A percentile compares a stretch with the other conserved stretches of the same genome.
Evolutionary conservation across 371 early-diverging fungal species (phyloP).

Genomic region (Rhizopus sp.): DNA sequence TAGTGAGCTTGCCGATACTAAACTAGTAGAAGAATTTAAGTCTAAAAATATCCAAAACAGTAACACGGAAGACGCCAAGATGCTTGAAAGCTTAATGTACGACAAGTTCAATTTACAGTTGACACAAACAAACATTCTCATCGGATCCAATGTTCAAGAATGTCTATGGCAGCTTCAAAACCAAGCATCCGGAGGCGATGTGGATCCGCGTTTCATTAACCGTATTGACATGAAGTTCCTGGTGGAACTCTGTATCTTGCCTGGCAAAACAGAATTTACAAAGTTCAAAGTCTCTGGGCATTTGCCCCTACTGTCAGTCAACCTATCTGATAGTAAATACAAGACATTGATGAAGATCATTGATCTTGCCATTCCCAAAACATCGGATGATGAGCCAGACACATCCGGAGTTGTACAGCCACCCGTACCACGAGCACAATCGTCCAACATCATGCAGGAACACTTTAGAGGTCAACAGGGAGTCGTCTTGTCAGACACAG

Average conservation of each 20-base stretch:
- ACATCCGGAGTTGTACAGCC: not conserved
- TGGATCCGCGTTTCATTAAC: slow-evolving; percentile 66
- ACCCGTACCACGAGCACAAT: not conserved
- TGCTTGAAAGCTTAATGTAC: slow-evolving; percentile 73
- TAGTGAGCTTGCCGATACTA: slow-evolving; percentile 68
- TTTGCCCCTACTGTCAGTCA: slow-evolving; percentile 74
- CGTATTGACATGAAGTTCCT: slow-evolving; percentile 71
- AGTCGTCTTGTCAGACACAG: slow-evolving; percentile 25
- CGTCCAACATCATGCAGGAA: slow-evolving; percentile 17
- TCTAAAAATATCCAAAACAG: slow-evolving; percentile 51
- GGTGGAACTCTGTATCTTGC: slow-evolving; percentile 75
- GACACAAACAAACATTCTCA: slow-evolving; percentile 65
- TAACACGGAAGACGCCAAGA: slow-evolving; percentile 54
- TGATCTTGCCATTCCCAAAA: slow-evolving; percentile 57
- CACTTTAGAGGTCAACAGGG: slow-evolving; percentile 24
- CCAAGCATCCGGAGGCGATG: slow-evolving; percentile 16
- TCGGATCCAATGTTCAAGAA: slow-evolving; percentile 59
- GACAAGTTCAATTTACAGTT: slow-evolving; percentile 78
- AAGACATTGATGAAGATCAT: slow-evolving; percentile 75
- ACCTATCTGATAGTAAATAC: slow-evolving; percentile 84
- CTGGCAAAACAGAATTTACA: slow-evolving; percentile 66
- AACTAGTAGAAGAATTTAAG: slow-evolving; percentile 59
- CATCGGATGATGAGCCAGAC: slow-evolving; percentile 22
- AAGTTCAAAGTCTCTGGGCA: slow-evolving; percentile 71
- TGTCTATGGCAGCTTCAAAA: slow-evolving; percentile 69